Base-by-base conservation (phyloP, 1,139 yeast genomes). In the Entelexis sorbosivorans region DNA sequence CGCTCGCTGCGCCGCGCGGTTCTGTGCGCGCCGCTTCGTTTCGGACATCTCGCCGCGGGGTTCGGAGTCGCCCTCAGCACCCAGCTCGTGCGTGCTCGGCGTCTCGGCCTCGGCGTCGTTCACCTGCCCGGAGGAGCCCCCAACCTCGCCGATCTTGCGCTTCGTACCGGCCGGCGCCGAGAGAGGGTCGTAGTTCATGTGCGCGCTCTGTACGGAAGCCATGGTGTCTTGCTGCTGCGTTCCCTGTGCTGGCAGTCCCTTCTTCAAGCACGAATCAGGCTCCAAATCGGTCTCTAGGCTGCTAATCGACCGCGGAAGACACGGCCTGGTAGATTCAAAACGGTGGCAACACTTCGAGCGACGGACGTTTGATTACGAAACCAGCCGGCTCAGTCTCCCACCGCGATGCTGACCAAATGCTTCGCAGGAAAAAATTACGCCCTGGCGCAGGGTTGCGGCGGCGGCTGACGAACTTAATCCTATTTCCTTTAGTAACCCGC, bases 1-100 rank as follows among this genome's bases (percentile, higher is more conserved):
- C 10, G 97, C 97, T 52, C 97, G 74, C 68, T 91, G 98, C 20
- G 98, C 98, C 8, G 96, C 96, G 63, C 98, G 75, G 67, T 91
- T 91, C 69, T 91, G 98, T 1, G 96, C 97, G 20, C 95, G 87
- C 60, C 98, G 74, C 72, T 87, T 89, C 20, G 36, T 42, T 14
- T 42, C 45, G 13, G 45, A 42, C 36, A 42, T 42, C 20, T 42
- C 45, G 26, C 45, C 45, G 22, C 36, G 35, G 28, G 35, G 26
- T 20, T 42, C 45, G 19, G 3, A 35, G 17, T 40, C 44, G 34
- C 5, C 35, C 3, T 40, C 44, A 1, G 20, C 34, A 17, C 26
- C 17, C 34, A 29, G 26, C 20, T 39, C 43, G 20, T 26, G 33
- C 22, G 33, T 4, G 44, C 26, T 14, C 16, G 44, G 17, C 4